Evolutionary conservation across 345 rosid genomes (phyloP), one percentile per base, ranked within the genome.

Genomic region (Hibiscus syriacus): DNA sequence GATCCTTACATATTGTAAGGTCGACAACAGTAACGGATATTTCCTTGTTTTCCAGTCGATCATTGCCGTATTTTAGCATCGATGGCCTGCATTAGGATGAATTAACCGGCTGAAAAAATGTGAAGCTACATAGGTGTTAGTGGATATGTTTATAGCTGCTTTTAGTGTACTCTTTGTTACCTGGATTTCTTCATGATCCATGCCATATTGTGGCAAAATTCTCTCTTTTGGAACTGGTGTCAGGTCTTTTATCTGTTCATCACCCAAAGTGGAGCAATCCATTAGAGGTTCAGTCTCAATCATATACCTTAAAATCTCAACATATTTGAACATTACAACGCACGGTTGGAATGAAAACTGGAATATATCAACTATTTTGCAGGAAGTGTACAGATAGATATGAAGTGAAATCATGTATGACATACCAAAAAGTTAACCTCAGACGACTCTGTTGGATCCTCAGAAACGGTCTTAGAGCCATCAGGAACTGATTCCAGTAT

Each of bases 1-100:
- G 11, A 36, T 36, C 39, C 98, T 89, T 80, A 90, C 98, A 77
- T 83, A 89, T 69, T 90, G 97, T 71, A 93, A 72, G 11, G 92
- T 93, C 48, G 98, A 90, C 77, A 93, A 73, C 43, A 93, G 85
- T 20, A 87, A 38, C 98, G 91, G 55, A 93, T 87, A 78, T 89
- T 93, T 70, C 95, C 89, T 50, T 84, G 91, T 80, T 86, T 93
- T 55, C 97, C 98, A 17, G 60, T 72, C 38, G 87, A 89, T 96
- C 98, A 93, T 22, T 82, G 81, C 25, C 73, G 81, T 70, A 90
- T 87, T 75, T 86, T 80, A 55, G 78, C 83, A 78, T 89, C 86
- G 19, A 86, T 81, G 66, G 26, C 83, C 99, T 90, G 79, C 70
- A 79, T 12, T 45, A 49, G 45, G 49, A 69, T 68, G 5, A 48